phyloP scores from a whole-genome alignment of 768 basidiomycete genomes.

The Lactarius sp. region DNA sequence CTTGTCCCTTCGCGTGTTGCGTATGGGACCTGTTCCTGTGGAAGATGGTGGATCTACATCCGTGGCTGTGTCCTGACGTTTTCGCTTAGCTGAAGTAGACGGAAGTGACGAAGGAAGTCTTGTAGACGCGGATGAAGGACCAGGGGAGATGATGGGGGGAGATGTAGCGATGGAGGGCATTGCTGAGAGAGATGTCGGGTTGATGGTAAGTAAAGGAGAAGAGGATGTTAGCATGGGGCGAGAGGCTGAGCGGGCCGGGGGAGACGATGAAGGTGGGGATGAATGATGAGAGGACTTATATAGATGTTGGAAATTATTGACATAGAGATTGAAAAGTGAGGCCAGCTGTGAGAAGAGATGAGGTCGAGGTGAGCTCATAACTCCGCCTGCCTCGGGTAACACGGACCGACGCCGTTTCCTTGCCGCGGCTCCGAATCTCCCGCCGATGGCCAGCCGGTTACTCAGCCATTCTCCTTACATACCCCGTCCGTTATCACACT shows the following conservation, averaged over 20 bases:
- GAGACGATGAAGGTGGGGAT: background rate
- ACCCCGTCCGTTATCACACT: no score
- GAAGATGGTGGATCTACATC: conserved; percentile 51
- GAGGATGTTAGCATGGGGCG: background rate
- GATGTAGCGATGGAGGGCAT: conserved; percentile 1
- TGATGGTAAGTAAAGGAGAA: conserved; percentile 9
- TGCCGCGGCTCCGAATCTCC: background rate
- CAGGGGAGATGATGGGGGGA: background rate
- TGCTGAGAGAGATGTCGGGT: conserved; percentile 12
- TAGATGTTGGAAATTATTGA: background rate
- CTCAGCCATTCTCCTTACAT: no score
- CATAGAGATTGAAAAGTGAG: no score
- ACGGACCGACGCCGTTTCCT: conserved; percentile 2
- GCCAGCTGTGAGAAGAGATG: no score
- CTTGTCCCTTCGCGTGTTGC: conserved; percentile 45
- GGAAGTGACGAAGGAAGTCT: background rate
- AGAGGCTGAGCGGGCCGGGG: conserved; percentile 1
- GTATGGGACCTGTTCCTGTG: conserved; percentile 43
- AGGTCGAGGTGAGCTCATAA: conserved; percentile 19
- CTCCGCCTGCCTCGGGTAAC: conserved; percentile 10
- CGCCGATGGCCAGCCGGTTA: no score
- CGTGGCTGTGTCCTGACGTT: conserved; percentile 52
- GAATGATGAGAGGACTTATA: conserved; percentile 3
- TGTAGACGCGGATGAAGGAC: background rate
- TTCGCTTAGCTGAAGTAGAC: conserved; percentile 15